A percentile compares a stretch with the other conserved stretches of the same genome.
Evolutionary conservation across 768 basidiomycete genomes (phyloP).

Genomic region (Lepiota venenata): DNA sequence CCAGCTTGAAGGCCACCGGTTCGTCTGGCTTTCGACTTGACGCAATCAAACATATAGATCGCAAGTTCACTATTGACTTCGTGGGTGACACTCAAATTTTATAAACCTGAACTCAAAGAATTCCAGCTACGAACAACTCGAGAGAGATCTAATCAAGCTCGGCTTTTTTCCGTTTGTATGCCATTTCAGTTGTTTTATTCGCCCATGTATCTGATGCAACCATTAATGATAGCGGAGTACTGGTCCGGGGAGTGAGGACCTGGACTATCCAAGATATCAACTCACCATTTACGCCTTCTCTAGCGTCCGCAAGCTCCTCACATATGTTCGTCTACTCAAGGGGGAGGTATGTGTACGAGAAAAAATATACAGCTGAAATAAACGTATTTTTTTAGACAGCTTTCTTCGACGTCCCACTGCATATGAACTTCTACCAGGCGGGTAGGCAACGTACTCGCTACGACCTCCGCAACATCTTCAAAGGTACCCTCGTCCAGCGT

Average conservation of each 20-base stretch:
- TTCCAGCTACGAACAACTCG: conserved; percentile 53
- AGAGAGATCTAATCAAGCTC: conserved; percentile 34
- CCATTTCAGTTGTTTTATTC: background rate
- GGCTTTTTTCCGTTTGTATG: conserved; percentile 58
- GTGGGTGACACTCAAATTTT: conserved; percentile 34
- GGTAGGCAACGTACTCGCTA: conserved; percentile 63
- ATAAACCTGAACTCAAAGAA: background rate
- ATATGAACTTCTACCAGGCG: conserved; percentile 78
- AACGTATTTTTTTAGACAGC: conserved; percentile 49
- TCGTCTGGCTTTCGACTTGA: conserved; percentile 81
- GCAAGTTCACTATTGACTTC: conserved; percentile 63
- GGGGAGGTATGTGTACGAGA: conserved; percentile 49
- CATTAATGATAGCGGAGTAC: conserved; percentile 60
- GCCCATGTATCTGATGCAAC: conserved; percentile 1
- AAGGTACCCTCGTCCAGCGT: conserved; percentile 61
- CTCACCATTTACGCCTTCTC: conserved; percentile 33
- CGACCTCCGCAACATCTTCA: conserved; percentile 74
- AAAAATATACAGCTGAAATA: too few relatives aligned
- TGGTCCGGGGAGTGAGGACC: conserved; percentile 69
- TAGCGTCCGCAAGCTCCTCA: conserved; percentile 36
- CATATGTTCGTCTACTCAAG: conserved; percentile 58
- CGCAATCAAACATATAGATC: conserved; percentile 89
- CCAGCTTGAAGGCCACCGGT: conserved; percentile 51
- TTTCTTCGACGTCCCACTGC: conserved; percentile 91
- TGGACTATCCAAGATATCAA: background rate